These are phyloP conservation scores for Gossypioides kirkii DNA, from an alignment of 345 rosid genomes.

Conservation along the genomic window DNA sequence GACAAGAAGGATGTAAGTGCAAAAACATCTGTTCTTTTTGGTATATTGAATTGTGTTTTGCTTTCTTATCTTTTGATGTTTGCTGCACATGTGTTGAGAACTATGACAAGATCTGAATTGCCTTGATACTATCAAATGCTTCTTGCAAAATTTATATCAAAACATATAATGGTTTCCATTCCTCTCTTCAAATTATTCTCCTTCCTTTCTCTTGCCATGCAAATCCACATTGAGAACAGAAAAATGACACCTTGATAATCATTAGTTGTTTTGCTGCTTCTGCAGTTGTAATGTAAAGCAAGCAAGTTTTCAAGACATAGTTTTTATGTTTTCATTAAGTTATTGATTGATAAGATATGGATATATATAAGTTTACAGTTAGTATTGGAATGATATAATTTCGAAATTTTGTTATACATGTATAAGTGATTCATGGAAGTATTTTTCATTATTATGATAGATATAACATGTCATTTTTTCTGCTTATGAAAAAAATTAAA, in stretches of 20 bases:
- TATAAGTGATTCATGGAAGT: too few relatives aligned
- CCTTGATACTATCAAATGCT: not conserved
- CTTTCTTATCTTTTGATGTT: not conserved
- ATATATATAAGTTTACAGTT: not conserved
- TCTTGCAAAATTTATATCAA: not conserved
- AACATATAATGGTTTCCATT: not conserved
- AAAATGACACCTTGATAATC: not conserved
- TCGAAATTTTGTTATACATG: too few relatives aligned
- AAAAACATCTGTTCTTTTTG: not conserved
- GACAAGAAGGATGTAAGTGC: constrained; percentile 89
- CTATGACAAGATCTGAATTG: not conserved
- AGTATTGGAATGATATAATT: not conserved
- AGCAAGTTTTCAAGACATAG: not conserved
- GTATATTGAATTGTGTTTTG: not conserved
- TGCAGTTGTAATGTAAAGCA: not conserved
- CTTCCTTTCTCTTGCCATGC: not conserved
- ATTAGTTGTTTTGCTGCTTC: not conserved
- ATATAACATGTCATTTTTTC: not conserved
- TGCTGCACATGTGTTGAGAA: not conserved
- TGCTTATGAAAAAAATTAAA: not conserved
- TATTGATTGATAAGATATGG: not conserved
- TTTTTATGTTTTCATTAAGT: not conserved
- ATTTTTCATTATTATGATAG: not conserved
- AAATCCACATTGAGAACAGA: not conserved
- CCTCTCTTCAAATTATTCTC: not conserved